Conservation (phyloP, 1,284 basidiomycete species). For the Apiotrichum gracile region DNA sequence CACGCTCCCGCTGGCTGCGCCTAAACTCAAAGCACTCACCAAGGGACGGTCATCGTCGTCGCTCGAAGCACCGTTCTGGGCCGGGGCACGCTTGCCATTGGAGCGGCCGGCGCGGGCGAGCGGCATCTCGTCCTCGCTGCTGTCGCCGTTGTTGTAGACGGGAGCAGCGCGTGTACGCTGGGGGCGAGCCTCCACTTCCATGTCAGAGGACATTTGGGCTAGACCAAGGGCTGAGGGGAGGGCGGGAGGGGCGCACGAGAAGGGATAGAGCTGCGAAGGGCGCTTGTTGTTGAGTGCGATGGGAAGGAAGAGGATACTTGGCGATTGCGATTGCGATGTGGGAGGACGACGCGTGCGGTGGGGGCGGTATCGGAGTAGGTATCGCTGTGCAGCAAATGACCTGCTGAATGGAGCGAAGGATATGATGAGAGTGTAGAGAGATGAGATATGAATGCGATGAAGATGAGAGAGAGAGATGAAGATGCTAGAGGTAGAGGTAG, state of each 20-base stretch:
- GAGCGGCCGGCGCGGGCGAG: conserved; percentile 16
- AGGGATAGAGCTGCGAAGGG: neutral
- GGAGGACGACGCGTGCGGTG: neutral
- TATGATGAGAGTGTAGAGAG: too few relatives aligned
- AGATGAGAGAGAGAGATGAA: too few relatives aligned
- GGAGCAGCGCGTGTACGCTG: too few relatives aligned
- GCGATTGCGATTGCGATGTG: too few relatives aligned
- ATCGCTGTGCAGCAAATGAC: too few relatives aligned
- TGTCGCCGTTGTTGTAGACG: neutral
- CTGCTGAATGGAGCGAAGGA: too few relatives aligned
- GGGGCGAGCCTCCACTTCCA: neutral
- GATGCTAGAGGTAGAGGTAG: too few relatives aligned
- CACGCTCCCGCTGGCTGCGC: neutral
- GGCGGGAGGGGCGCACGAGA: neutral
- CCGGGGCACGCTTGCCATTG: conserved; percentile 25
- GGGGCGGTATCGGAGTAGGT: too few relatives aligned
- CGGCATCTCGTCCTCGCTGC: conserved; percentile 15
- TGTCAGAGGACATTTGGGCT: neutral
- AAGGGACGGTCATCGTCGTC: conserved; percentile 44
- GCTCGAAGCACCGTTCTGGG: conserved; percentile 8
- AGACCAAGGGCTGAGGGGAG: too few relatives aligned
- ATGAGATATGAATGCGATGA: too few relatives aligned
- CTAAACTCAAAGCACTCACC: conserved; percentile 26
- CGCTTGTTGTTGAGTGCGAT: neutral
- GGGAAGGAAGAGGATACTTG: too few relatives aligned